Evolutionary conservation across 2,329 filamentous ascomycete genomes (phyloP), one percentile per base, ranked within the genome.

Genomic region (Aurifilum marmelostoma): DNA sequence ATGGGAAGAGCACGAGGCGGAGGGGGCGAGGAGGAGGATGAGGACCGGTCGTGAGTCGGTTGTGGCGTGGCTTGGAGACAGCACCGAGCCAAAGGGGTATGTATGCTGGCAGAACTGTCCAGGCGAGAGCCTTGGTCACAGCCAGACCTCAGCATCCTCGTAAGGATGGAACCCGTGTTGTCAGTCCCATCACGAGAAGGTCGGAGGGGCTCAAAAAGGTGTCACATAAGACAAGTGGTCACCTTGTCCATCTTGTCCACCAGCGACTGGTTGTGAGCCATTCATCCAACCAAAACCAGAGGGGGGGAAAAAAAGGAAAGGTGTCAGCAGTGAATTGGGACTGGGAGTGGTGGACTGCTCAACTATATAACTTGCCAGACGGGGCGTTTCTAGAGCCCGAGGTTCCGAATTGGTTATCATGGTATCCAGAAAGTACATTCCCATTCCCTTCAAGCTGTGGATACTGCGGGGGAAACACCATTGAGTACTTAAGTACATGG

Each of bases 311-410:
- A n/a, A n/a, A n/a, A n/a, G n/a, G n/a, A n/a, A n/a, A n/a, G n/a
- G n/a, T n/a, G n/a, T n/a, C n/a, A n/a, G n/a, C n/a, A n/a, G n/a
- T n/a, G 34, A 47, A 34, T 34, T 47, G 18, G 9, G 21, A 34
- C 43, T n/a, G 43, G 41, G 16, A 7, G 34, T 34, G 34, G 43
- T 9, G 21, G 43, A n/a, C 43, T 21, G 43, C 43, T 47, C 43
- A 47, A 11, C 52, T 29, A 29, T 56, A 56, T 56, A 56, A 29
- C 14, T 29, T 56, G 24, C 9, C 58, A n/a, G 58, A 18, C 58
- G 58, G 58, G 34, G 8, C 58, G 9, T 37, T 60, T 39, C 32
- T 60, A 60, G 32, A 34, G n/a, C 32, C 58, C 58, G 58, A 60
- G n/a, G 8, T 7, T 39, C 58, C 58, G 58, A 60, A 14, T 18